Evolutionary conservation across 768 basidiomycete genomes (phyloP).

Genomic region (Collybia sp.): DNA sequence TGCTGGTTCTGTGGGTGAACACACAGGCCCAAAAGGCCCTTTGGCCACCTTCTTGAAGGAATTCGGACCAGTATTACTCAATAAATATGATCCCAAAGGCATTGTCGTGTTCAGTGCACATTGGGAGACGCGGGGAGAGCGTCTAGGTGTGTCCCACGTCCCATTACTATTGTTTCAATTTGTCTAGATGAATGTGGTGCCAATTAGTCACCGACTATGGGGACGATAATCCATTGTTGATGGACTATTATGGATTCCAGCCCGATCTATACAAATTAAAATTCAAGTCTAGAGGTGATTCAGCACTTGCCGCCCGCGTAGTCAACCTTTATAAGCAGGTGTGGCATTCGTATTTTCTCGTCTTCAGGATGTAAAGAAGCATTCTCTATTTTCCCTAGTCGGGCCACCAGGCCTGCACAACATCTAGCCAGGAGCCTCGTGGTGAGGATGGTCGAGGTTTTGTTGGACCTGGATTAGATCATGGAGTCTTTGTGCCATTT

Average conservation of each 20-base stretch:
- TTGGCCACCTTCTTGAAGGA: slow-evolving; percentile 55
- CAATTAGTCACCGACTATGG: slow-evolving; percentile 70
- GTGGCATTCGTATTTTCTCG: not conserved
- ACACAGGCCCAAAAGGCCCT: slow-evolving; percentile 45
- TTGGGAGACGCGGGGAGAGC: slow-evolving; percentile 64
- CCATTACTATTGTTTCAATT: not conserved
- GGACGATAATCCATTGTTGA: slow-evolving; percentile 67
- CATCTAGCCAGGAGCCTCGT: slow-evolving; percentile 44
- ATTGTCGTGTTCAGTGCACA: slow-evolving; percentile 82
- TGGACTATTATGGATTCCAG: slow-evolving; percentile 73
- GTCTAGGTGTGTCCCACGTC: slow-evolving; percentile 38
- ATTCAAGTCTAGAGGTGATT: slow-evolving; percentile 66
- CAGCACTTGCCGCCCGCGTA: slow-evolving; percentile 48
- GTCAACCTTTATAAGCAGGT: slow-evolving; percentile 59
- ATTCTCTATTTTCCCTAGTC: slow-evolving; percentile 22
- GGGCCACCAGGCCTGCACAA: slow-evolving; percentile 47
- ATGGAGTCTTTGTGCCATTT: slow-evolving; percentile 81
- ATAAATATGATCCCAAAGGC: slow-evolving; percentile 74
- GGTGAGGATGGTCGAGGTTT: slow-evolving; percentile 67
- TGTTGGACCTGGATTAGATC: slow-evolving; percentile 63
- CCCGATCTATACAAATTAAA: slow-evolving; percentile 53
- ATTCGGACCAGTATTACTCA: slow-evolving; percentile 59
- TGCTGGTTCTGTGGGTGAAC: slow-evolving; percentile 13
- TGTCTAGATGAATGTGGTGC: not conserved
- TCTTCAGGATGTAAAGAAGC: too few species aligned